Evolutionary conservation across 225 moss, liverwort and hornwort genomes (phyloP).

Genomic region (Rhytidiadelphus loreus): DNA sequence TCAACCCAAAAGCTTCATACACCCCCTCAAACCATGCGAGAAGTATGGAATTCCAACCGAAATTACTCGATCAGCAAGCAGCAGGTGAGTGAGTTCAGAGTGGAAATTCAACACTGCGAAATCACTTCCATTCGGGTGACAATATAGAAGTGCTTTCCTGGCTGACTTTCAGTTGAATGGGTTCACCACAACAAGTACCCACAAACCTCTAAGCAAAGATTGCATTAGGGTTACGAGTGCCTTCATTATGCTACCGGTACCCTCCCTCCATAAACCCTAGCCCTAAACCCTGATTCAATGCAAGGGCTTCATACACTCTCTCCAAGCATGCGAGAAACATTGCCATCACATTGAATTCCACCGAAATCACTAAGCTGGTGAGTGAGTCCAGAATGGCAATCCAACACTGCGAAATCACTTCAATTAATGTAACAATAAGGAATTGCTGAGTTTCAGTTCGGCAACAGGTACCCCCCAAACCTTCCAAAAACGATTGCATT

Average conservation of each 20-base stretch:
- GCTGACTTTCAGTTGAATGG: not conserved
- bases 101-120: not conserved
- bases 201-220: too few relatives aligned
- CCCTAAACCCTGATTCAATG: not conserved
- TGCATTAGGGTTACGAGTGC: not conserved
- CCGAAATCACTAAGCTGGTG: not conserved
- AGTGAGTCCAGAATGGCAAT: not conserved
- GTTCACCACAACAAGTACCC: not conserved
- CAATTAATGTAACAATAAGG: not conserved
- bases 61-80: not conserved
- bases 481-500: not conserved
- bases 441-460: not conserved
- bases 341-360: not conserved
- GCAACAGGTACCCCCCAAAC: not conserved
- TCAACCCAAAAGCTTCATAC: not conserved
- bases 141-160: not conserved
- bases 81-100: not conserved
- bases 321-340: not conserved
- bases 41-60: not conserved
- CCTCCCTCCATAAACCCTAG: not conserved
- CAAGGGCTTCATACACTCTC: not conserved
- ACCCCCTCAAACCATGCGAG: not conserved
- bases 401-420: not conserved
- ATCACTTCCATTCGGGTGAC: not conserved
- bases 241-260: not conserved